Evolutionary conservation across 306 rosid species (phyloP).

Genomic region (Cucurbita moschata): DNA sequence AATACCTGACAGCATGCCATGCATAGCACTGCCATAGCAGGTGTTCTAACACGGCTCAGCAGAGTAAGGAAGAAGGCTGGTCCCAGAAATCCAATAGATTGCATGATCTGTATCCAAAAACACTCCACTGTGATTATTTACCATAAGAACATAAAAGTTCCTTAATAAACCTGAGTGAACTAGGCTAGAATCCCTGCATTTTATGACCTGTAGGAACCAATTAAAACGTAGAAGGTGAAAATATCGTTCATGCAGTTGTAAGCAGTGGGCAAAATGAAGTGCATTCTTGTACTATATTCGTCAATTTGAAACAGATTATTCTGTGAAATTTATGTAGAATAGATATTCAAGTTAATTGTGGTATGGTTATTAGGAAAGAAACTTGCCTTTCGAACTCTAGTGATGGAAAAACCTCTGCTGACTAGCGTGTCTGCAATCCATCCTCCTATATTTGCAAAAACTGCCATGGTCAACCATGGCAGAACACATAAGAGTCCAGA

Average conservation of each 20-base stretch:
- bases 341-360: background rate
- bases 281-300: background rate
- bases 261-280: background rate
- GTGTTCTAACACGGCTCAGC: conserved; percentile 65
- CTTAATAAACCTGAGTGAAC: background rate
- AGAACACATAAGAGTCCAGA: conserved; percentile 90
- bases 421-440: conserved; percentile 98
- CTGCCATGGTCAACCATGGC: conserved; percentile 98
- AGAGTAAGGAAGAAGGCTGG: conserved; percentile 87
- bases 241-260: background rate
- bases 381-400: conserved; percentile 80
- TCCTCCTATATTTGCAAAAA: conserved; percentile 91
- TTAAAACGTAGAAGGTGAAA: background rate
- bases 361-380: background rate
- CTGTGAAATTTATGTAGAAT: background rate
- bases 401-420: conserved; percentile 75
- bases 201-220: background rate
- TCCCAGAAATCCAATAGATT: conserved; percentile 79
- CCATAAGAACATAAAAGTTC: background rate
- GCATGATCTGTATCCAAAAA: conserved; percentile 68
- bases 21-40: conserved; percentile 75
- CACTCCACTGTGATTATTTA: background rate
- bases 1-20: conserved; percentile 97
- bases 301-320: background rate
- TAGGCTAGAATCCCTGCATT: background rate